Evolutionary conservation across 345 rosid species (phyloP), one percentile per base, ranked within the genome.

Genomic region (Camelina sativa): DNA sequence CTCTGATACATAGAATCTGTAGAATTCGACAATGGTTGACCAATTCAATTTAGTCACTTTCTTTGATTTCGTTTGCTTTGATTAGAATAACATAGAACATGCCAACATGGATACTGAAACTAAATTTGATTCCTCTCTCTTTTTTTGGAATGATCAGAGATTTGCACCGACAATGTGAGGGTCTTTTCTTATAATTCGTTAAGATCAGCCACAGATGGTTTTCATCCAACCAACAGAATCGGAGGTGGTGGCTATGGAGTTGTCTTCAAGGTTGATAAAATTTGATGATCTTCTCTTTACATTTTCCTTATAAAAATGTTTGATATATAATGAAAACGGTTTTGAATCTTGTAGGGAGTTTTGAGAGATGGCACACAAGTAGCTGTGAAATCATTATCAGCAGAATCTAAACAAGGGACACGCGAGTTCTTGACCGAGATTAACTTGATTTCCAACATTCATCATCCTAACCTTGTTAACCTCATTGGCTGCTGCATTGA

Each of bases 201-300:
- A 78, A 80, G 93, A 84, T 90, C 95, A 30, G 97, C 97, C 12
- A 88, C 98, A 1, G 63, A 58, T 38, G 51, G 76, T 74, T 94
- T 91, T 72, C 87, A 86, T 76, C 90, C 89, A 65, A 76, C 93
- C 2, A 85, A 83, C 76, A 82, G 72, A 76, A 83, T 90, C 6
- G 96, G 96, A 7, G 86, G 84, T 62, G 98, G 98, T 44, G 97
- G 95, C 55, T 94, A 79, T 79, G 98, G 98, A 70, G 95, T 94
- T 82, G 97, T 91, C 50, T 84, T 84, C 59, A 94, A 30, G 95
- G 97, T 94, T 4, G 59, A 80, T 83, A 35, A 4, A 8, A 16
- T 22, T 59, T n/a, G 19, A 19, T 76, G 19, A 73, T 25, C 25
- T 46, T n/a, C 48, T 85, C 16, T 46, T 40, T 46, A 17, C 11